A percentile compares a stretch with the other conserved stretches of the same genome.
phyloP scores from a whole-genome alignment of 306 rosid species.

The Begonia fuchsioides region DNA sequence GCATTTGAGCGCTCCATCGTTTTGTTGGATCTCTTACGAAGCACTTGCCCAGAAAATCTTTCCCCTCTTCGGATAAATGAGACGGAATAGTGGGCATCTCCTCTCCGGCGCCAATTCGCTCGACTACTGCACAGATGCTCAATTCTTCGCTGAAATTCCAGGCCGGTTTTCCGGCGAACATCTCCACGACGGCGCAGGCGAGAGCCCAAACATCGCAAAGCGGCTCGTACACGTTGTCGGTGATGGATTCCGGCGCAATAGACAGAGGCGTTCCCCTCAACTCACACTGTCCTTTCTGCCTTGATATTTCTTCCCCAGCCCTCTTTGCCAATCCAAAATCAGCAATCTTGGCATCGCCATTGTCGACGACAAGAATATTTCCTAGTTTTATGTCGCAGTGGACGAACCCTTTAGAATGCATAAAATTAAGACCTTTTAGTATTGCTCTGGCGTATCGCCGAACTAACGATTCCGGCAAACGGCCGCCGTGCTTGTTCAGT shows the following conservation, averaged over 20 bases:
- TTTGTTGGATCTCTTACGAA: too few relatives aligned
- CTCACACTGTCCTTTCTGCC: slow-evolving; percentile 9
- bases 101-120: slow-evolving; percentile 46
- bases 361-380: slow-evolving; percentile 43
- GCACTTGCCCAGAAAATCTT: slow-evolving; percentile 7
- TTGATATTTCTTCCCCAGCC: slow-evolving; percentile 9
- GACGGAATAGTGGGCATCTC: slow-evolving; percentile 40
- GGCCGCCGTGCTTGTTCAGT: slow-evolving; percentile 26
- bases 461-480: slow-evolving; percentile 25
- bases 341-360: slow-evolving; percentile 40
- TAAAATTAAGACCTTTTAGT: slow-evolving; percentile 23
- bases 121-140: slow-evolving; percentile 29
- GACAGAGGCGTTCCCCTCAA: slow-evolving; percentile 63
- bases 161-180: slow-evolving; percentile 47
- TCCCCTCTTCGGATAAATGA: slow-evolving; percentile 39
- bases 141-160: slow-evolving; percentile 23
- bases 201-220: slow-evolving; percentile 66
- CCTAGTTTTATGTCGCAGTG: slow-evolving; percentile 77
- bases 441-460: slow-evolving; percentile 29
- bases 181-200: slow-evolving; percentile 67
- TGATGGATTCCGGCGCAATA: slow-evolving; percentile 73
- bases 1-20: too few relatives aligned
- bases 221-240: slow-evolving; percentile 34
- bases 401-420: slow-evolving; percentile 51
- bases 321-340: slow-evolving; percentile 65